phyloP scores from a whole-genome alignment of 2,329 filamentous ascomycete species.

The Metarhizium anisopliae region DNA sequence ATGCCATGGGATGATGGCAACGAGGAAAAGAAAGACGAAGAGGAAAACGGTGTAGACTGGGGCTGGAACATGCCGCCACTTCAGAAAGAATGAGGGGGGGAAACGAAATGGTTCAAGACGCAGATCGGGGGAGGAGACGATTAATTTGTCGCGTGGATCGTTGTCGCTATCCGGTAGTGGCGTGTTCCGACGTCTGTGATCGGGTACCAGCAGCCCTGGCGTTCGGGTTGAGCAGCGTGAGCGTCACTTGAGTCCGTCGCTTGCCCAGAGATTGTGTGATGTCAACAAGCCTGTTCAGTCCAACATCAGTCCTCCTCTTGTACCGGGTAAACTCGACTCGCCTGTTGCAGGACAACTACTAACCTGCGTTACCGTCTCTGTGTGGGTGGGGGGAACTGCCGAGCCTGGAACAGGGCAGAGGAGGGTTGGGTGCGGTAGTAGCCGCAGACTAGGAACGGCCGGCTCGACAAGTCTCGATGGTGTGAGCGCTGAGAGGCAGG shows the following conservation, averaged over 20 bases:
- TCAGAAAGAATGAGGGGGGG: not conserved
- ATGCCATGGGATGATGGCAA: constrained; percentile 27
- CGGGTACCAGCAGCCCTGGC: constrained; percentile 5
- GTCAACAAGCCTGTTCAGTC: not conserved
- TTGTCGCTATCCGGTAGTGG: constrained; percentile 1
- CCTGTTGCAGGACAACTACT: not conserved
- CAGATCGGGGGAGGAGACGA: not conserved
- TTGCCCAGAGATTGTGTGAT: constrained; percentile 3
- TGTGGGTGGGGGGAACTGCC: constrained; percentile 1
- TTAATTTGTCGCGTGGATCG: not conserved
- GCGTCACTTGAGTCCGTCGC: not conserved
- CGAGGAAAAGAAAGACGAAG: constrained; percentile 29
- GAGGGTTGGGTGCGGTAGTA: constrained; percentile 8
- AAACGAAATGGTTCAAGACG: not conserved
- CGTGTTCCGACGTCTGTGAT: not conserved
- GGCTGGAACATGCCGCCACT: constrained; percentile 43
- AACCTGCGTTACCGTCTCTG: not conserved
- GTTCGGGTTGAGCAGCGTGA: not conserved
- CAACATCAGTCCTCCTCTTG: not conserved
- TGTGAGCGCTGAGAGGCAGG: not conserved
- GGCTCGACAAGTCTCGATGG: not conserved
- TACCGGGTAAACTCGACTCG: not conserved
- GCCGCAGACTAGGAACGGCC: constrained; percentile 4
- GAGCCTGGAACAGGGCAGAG: not conserved
- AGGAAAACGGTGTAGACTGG: constrained; percentile 39